These are phyloP conservation scores for Podila epicladia DNA, from an alignment of 192 early-diverging fungal species.

Conservation along the genomic window DNA sequence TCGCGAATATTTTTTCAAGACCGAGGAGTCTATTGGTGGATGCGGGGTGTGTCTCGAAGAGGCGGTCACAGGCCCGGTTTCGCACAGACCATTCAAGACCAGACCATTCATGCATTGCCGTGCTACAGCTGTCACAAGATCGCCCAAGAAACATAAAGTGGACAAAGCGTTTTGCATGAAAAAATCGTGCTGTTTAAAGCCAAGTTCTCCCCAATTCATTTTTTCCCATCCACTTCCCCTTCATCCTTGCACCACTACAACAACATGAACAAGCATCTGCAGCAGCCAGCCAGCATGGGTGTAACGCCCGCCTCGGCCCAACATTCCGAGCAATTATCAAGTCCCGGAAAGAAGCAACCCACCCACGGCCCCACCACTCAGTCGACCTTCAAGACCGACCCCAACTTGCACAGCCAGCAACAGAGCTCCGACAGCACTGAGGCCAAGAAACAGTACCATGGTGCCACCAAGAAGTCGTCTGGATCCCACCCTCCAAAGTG, in stretches of 20 bases:
- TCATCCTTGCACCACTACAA: conserved; percentile 1
- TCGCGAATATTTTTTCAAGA: no score
- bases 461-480: conserved; percentile 8
- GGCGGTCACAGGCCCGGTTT: no score
- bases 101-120: no score
- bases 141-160: no score
- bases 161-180: no score
- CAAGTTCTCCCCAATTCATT: background rate
- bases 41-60: no score
- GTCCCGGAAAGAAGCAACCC: background rate
- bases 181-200: background rate
- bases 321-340: conserved; percentile 10
- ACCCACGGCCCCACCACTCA: conserved; percentile 15
- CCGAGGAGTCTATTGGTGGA: no score
- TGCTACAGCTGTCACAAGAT: no score
- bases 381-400: conserved; percentile 22
- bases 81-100: no score
- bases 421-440: conserved; percentile 13
- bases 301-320: background rate
- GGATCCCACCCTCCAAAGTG: conserved; percentile 13
- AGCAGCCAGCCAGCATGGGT: conserved; percentile 18
- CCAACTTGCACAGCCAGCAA: conserved; percentile 12
- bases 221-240: background rate
- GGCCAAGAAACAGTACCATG: conserved; percentile 6
- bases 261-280: conserved; percentile 18